A percentile compares a stretch with the other conserved stretches of the same genome.
Conservation (phyloP, 83 land plant species). For the Thuja plicata region DNA sequence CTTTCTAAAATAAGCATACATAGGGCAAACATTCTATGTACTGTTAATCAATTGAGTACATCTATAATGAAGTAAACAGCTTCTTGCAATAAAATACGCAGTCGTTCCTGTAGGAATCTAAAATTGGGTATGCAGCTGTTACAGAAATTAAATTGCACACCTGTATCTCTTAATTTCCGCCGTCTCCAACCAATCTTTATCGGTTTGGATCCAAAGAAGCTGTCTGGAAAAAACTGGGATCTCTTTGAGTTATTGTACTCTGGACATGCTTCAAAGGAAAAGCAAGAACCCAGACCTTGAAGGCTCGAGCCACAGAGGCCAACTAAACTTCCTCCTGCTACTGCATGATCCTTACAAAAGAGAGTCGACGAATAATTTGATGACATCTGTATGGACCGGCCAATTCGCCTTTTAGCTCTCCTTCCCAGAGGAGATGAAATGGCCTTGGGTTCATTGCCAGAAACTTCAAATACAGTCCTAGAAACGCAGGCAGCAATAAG, state of each 20-base stretch:
- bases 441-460: neutral
- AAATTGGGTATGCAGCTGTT: neutral
- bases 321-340: slow-evolving; percentile 14
- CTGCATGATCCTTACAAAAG: slow-evolving; percentile 11
- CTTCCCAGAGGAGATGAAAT: neutral
- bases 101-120: neutral
- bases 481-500: slow-evolving; percentile 18
- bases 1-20: neutral
- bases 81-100: neutral
- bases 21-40: neutral
- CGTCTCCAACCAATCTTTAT: slow-evolving; percentile 3
- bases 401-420: slow-evolving; percentile 15
- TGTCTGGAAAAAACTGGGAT: slow-evolving; percentile 14
- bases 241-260: slow-evolving; percentile 11
- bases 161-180: slow-evolving; percentile 2
- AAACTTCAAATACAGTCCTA: slow-evolving; percentile 9
- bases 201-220: slow-evolving; percentile 10
- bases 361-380: neutral
- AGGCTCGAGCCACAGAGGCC: slow-evolving; percentile 14
- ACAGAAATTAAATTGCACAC: neutral
- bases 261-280: slow-evolving; percentile 18
- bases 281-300: slow-evolving; percentile 14
- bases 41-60: neutral
- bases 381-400: slow-evolving; percentile 4
- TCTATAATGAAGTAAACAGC: neutral